Evolutionary conservation across 2,329 filamentous ascomycete genomes (phyloP).

Genomic region (Hyphodiscus sp.): DNA sequence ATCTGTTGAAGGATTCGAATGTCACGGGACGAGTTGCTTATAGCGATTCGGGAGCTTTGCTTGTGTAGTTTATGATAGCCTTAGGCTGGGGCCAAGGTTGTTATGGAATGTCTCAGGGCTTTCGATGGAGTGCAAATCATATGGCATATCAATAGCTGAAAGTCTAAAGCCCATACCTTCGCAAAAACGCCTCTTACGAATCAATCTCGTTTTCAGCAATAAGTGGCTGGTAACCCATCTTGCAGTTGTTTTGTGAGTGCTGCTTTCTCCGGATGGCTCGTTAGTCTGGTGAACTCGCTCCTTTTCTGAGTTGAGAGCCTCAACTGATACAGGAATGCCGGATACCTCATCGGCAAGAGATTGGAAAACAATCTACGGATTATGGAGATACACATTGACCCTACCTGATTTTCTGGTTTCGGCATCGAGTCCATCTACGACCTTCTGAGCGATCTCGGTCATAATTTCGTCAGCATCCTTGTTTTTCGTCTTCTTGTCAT

Average conservation of each 20-base stretch:
- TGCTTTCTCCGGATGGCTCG: conserved; percentile 50
- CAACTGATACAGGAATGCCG: conserved; percentile 15
- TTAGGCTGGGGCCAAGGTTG: not conserved
- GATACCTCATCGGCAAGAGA: conserved; percentile 48
- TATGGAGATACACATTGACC: conserved; percentile 53
- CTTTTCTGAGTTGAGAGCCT: conserved; percentile 14
- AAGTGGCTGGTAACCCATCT: conserved; percentile 51
- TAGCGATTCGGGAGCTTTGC: conserved; percentile 12
- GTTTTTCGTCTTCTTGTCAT: conserved; percentile 34
- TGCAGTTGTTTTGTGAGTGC: conserved; percentile 51
- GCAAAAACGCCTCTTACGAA: conserved; percentile 43
- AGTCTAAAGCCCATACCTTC: conserved; percentile 37
- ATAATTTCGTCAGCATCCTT: conserved; percentile 27
- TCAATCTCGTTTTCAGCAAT: conserved; percentile 43
- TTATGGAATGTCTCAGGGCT: not conserved
- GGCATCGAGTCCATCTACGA: conserved; percentile 39
- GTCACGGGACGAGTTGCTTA: conserved; percentile 29
- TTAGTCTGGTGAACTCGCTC: conserved; percentile 38
- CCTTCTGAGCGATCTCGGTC: conserved; percentile 36
- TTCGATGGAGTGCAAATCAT: not conserved
- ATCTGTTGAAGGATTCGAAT: conserved; percentile 37
- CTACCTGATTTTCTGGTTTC: conserved; percentile 40
- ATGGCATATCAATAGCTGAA: conserved; percentile 1
- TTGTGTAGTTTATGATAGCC: conserved; percentile 7
- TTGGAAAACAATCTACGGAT: conserved; percentile 56